A percentile compares a stretch with the other conserved stretches of the same genome.
phyloP scores from a whole-genome alignment of 768 basidiomycete genomes.

The Suillus bovinus region DNA sequence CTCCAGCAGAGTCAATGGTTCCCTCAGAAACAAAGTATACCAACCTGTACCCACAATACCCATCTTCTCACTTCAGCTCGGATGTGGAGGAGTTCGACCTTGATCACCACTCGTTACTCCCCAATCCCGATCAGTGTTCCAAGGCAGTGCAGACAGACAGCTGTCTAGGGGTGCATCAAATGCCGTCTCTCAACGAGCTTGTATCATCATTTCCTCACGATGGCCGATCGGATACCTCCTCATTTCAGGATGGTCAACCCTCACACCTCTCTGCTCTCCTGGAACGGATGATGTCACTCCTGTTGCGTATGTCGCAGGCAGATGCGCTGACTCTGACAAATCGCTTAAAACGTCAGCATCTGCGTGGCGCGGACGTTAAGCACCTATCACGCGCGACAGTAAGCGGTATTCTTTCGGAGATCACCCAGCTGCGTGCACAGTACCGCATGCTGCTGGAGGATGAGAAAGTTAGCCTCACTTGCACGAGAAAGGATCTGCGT shows the following conservation, averaged over 20 bases:
- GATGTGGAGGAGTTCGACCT: conserved; percentile 47
- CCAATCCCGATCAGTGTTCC: conserved; percentile 52
- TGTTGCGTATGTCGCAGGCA: conserved; percentile 65
- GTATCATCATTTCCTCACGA: conserved; percentile 52
- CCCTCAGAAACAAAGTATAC: conserved; percentile 28
- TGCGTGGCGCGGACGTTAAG: conserved; percentile 81
- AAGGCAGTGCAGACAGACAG: conserved; percentile 71
- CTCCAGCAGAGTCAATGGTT: conserved; percentile 38
- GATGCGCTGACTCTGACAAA: conserved; percentile 88
- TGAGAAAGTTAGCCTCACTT: conserved; percentile 60
- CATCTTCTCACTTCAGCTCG: conserved; percentile 31
- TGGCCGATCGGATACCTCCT: conserved; percentile 74
- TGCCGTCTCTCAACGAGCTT: conserved; percentile 36
- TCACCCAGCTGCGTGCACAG: conserved; percentile 63
- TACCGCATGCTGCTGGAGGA: conserved; percentile 78
- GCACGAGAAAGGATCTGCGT: conserved; percentile 80
- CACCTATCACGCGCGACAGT: conserved; percentile 86
- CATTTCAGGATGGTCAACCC: conserved; percentile 55
- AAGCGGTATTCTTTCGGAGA: conserved; percentile 69
- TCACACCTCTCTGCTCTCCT: conserved; percentile 53
- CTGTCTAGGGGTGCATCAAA: conserved; percentile 30
- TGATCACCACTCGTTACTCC: conserved; percentile 26
- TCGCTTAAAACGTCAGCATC: conserved; percentile 87
- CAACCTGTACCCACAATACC: conserved; percentile 25
- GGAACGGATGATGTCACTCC: conserved; percentile 63